Conservation (phyloP, 371 early-diverging fungal genomes). For the Circinella minor region DNA sequence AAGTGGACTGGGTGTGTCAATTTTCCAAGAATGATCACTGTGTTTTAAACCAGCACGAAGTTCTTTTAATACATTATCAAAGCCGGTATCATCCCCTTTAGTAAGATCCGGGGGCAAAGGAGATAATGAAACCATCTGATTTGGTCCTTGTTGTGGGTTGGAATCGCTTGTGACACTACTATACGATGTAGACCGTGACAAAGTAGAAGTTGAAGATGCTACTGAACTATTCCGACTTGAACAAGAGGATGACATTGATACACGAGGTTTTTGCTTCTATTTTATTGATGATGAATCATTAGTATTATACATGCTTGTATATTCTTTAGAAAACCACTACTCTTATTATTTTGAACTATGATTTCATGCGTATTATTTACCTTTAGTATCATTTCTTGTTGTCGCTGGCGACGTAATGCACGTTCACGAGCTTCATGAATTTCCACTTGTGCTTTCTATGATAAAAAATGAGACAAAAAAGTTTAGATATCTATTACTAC, state of each 20-base stretch:
- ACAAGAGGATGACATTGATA: conserved; percentile 9
- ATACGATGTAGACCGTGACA: conserved; percentile 19
- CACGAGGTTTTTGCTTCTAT: conserved; percentile 6
- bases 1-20: conserved; percentile 14
- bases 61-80: conserved; percentile 43
- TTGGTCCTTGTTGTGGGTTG: background rate
- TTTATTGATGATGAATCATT: background rate
- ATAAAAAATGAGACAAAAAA: background rate
- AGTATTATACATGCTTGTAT: background rate
- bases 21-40: conserved; percentile 36
- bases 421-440: conserved; percentile 30
- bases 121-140: background rate
- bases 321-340: too few species aligned
- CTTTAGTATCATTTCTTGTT: conserved; percentile 21
- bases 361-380: background rate
- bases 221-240: conserved; percentile 9
- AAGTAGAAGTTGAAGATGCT: conserved; percentile 9
- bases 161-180: conserved; percentile 13
- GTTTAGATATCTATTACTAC: too few species aligned
- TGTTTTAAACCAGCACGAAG: conserved; percentile 39
- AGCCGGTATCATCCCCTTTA: conserved; percentile 30
- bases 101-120: background rate
- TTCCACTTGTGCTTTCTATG: conserved; percentile 31
- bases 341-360: too few species aligned
- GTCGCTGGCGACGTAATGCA: conserved; percentile 26